Evolutionary conservation across 495 filamentous ascomycete species (phyloP).

Genomic region (Bryoglossum gracile): DNA sequence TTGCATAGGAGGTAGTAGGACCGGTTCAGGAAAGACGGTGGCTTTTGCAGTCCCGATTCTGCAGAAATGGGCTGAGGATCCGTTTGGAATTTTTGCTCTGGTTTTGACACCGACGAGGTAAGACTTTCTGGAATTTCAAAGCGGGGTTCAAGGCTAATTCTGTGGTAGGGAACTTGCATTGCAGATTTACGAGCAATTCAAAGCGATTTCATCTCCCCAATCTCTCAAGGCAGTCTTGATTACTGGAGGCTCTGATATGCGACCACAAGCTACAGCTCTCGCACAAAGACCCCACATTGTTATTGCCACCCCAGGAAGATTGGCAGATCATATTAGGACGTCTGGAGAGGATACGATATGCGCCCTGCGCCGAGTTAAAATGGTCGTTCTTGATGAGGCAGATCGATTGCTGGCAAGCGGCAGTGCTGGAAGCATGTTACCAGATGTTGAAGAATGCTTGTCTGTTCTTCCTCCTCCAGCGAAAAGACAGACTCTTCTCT

Average conservation of each 20-base stretch:
- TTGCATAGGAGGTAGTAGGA: constrained; percentile 89
- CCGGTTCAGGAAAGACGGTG: constrained; percentile 98
- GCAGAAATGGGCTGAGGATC: constrained; percentile 89
- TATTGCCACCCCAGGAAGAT: constrained; percentile 86
- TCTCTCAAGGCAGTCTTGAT: constrained; percentile 78
- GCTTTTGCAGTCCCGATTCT: constrained; percentile 91
- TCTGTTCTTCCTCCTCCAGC: constrained; percentile 61
- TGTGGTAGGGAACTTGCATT: constrained; percentile 69
- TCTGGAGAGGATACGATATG: constrained; percentile 85
- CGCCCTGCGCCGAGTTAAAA: constrained; percentile 66
- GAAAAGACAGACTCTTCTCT: constrained; percentile 84
- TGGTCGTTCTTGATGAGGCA: constrained; percentile 94
- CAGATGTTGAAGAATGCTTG: constrained; percentile 84
- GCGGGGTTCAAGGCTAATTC: not conserved
- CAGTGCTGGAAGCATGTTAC: constrained; percentile 74
- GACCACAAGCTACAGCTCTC: constrained; percentile 76
- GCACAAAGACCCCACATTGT: constrained; percentile 79
- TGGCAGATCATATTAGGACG: constrained; percentile 87
- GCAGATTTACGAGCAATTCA: constrained; percentile 93
- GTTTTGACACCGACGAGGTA: constrained; percentile 84
- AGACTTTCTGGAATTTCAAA: not conserved
- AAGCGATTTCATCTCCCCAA: constrained; percentile 79
- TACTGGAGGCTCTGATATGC: constrained; percentile 90
- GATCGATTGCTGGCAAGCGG: constrained; percentile 77
- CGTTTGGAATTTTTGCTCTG: constrained; percentile 81